These are phyloP conservation scores for Aspergillus texensis DNA, from an alignment of 2,329 filamentous ascomycete species.

Conservation along the genomic window DNA sequence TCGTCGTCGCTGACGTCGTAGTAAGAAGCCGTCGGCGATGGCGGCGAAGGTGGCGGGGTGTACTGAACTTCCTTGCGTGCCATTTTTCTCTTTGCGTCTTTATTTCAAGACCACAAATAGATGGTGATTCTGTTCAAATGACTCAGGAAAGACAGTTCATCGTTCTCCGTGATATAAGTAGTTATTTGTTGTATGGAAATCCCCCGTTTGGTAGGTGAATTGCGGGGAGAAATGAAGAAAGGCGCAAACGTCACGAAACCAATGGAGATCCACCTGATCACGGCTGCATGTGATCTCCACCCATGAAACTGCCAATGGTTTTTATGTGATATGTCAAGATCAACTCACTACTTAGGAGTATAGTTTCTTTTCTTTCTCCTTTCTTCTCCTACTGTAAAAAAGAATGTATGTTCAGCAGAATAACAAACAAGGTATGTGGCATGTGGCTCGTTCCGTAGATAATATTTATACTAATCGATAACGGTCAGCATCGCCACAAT, in stretches of 20 bases:
- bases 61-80: slow-evolving; percentile 34
- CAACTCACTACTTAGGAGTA: not conserved
- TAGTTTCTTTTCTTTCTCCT: not conserved
- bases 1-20: slow-evolving; percentile 97
- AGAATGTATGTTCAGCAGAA: not conserved
- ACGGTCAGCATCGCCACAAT: slow-evolving; percentile 16
- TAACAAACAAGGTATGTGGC: not conserved
- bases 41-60: slow-evolving; percentile 46
- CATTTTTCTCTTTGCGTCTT: slow-evolving; percentile 33
- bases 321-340: not conserved
- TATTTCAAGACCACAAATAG: slow-evolving; percentile 6
- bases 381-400: not conserved
- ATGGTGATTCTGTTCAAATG: not conserved
- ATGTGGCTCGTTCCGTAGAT: not conserved
- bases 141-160: not conserved
- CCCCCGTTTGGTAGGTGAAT: not conserved
- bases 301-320: not conserved
- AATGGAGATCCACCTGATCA: slow-evolving; percentile 17
- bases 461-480: not conserved
- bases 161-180: not conserved
- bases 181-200: not conserved
- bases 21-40: slow-evolving; percentile 83
- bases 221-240: slow-evolving; percentile 5
- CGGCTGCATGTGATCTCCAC: slow-evolving; percentile 13
- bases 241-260: slow-evolving; percentile 12